Evolutionary conservation across 345 rosid species (phyloP).

Genomic region (Ceriops tagal): DNA sequence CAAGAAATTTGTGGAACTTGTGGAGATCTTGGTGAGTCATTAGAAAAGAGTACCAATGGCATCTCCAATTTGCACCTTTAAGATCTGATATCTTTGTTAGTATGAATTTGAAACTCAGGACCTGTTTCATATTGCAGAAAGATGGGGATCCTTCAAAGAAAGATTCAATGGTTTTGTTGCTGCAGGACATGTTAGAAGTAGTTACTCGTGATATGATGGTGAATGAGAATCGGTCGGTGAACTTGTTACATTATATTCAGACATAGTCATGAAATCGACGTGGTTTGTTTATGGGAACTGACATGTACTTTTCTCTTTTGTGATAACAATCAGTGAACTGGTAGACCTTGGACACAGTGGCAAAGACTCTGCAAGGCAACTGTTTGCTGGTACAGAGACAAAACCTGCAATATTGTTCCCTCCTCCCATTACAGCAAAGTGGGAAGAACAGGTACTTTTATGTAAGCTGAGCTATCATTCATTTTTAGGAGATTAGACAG

Average conservation of each 20-base stretch:
- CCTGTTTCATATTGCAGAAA: conserved; percentile 57
- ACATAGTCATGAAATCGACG: neutral
- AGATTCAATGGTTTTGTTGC: conserved; percentile 71
- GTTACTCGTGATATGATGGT: conserved; percentile 94
- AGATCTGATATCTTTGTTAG: neutral
- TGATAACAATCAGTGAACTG: conserved; percentile 54
- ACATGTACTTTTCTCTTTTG: conserved; percentile 1
- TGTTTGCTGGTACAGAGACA: conserved; percentile 85
- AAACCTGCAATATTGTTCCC: conserved; percentile 88
- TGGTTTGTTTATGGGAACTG: conserved; percentile 6
- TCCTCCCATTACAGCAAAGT: conserved; percentile 65
- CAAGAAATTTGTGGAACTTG: conserved; percentile 82
- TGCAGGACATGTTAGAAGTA: conserved; percentile 96
- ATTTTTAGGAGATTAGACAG: neutral
- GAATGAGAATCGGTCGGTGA: conserved; percentile 81
- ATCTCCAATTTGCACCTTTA: conserved; percentile 11
- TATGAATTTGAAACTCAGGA: neutral
- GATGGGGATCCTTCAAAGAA: conserved; percentile 67
- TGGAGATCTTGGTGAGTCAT: conserved; percentile 73
- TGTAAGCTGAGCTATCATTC: conserved; percentile 10
- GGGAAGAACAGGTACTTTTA: conserved; percentile 84
- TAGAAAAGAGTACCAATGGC: neutral
- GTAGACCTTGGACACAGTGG: conserved; percentile 78
- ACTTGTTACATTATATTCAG: conserved; percentile 16
- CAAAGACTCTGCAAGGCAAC: conserved; percentile 91